These are phyloP conservation scores for Scutellaria galericulata DNA, from an alignment of 257 asterid genomes.

Conservation along the genomic window DNA sequence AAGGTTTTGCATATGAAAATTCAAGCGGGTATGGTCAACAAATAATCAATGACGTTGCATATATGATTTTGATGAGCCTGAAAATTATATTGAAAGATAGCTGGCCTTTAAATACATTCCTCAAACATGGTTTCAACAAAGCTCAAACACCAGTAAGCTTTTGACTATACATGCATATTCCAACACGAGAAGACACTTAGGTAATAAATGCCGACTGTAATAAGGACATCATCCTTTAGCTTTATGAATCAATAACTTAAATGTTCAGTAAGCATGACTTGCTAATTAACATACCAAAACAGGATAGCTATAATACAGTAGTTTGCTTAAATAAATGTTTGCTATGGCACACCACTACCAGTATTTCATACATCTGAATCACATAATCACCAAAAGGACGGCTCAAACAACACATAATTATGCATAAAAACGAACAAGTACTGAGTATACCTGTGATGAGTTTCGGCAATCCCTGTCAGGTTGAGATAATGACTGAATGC, in stretches of 20 bases:
- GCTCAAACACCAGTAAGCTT: not conserved
- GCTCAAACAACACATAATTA: conserved; percentile 4
- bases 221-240: not conserved
- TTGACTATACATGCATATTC: not conserved
- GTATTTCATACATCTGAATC: conserved; percentile 3
- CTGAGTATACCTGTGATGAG: conserved; percentile 76
- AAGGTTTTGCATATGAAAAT: not conserved
- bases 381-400: conserved; percentile 10
- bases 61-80: conserved; percentile 26
- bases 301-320: not conserved
- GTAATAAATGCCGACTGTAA: not conserved
- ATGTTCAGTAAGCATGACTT: not conserved
- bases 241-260: not conserved
- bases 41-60: conserved; percentile 8
- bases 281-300: conserved; percentile 1
- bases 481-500: conserved; percentile 92
- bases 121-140: not conserved
- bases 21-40: not conserved
- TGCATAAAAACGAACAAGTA: not conserved
- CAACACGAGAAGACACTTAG: conserved; percentile 8
- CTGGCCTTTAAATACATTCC: not conserved
- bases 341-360: not conserved
- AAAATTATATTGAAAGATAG: not conserved
- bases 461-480: conserved; percentile 92
- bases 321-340: not conserved